Conservation (phyloP, 2,329 filamentous ascomycete species). For the Claviceps humidiphila region DNA sequence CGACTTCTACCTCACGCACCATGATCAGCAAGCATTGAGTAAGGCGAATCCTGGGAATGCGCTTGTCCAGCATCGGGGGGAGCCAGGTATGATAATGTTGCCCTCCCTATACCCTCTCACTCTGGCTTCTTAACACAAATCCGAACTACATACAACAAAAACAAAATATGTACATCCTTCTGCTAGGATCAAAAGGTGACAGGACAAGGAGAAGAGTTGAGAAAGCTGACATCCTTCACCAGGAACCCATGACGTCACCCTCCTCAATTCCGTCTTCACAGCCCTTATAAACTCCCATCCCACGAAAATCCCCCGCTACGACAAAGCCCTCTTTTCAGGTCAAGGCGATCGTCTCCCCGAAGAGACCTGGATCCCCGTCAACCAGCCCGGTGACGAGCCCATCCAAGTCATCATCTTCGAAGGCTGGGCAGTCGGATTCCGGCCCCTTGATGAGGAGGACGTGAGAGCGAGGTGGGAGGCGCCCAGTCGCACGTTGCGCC, state of each 20-base stretch:
- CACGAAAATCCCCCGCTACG: conserved; percentile 58
- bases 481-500: conserved; percentile 34
- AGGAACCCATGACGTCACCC: conserved; percentile 58
- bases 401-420: conserved; percentile 65
- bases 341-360: conserved; percentile 60
- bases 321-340: conserved; percentile 67
- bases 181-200: neutral
- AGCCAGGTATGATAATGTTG: conserved; percentile 44
- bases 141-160: too few species aligned
- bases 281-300: conserved; percentile 38
- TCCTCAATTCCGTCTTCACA: conserved; percentile 50
- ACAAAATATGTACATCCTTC: too few species aligned
- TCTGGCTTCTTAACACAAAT: neutral
- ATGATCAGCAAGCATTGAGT: conserved; percentile 53
- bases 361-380: conserved; percentile 46
- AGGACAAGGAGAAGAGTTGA: neutral
- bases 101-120: neutral
- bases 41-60: conserved; percentile 54
- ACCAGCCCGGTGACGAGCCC: conserved; percentile 33
- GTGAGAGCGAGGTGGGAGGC: conserved; percentile 39
- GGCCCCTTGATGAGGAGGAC: conserved; percentile 39
- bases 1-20: conserved; percentile 73
- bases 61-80: conserved; percentile 68
- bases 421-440: conserved; percentile 85
- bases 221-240: neutral